Evolutionary conservation across 2,329 filamentous ascomycete genomes (phyloP).

Genomic region (Alternaria brassicicola): DNA sequence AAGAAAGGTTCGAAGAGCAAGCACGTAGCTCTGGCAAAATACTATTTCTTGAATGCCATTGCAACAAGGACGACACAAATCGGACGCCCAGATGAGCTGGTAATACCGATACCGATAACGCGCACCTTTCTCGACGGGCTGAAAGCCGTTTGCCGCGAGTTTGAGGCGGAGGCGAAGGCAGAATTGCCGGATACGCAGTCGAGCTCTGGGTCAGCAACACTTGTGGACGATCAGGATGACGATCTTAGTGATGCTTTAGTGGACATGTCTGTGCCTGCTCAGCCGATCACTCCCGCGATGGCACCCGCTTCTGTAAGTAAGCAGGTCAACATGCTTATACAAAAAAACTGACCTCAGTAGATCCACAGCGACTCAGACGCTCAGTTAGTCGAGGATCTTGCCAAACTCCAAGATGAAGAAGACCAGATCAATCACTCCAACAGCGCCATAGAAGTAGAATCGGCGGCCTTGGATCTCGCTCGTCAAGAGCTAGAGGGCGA

Average conservation of each 20-base stretch:
- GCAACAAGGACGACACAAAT: background rate
- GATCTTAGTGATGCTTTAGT: background rate
- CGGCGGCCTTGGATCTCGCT: background rate
- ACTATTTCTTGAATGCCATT: constrained; percentile 11
- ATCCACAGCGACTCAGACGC: accelerated
- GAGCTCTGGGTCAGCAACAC: background rate
- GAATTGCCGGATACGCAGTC: background rate
- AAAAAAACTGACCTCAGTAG: background rate
- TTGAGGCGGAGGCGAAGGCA: background rate
- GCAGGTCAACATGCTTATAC: background rate
- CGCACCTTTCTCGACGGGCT: background rate
- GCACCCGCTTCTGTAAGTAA: background rate
- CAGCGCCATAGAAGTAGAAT: background rate
- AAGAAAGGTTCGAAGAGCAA: background rate
- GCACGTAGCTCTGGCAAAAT: constrained; percentile 6
- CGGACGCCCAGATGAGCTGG: background rate
- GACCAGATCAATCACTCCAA: background rate
- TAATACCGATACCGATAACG: background rate
- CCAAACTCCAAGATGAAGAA: background rate
- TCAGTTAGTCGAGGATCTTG: background rate
- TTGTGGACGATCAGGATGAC: background rate
- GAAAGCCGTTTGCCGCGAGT: background rate
- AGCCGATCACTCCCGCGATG: background rate
- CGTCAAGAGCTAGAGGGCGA: background rate
- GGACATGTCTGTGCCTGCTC: background rate